Evolutionary conservation across 768 basidiomycete genomes (phyloP), one percentile per base, ranked within the genome.

Genomic region (Baorangia bicolor): DNA sequence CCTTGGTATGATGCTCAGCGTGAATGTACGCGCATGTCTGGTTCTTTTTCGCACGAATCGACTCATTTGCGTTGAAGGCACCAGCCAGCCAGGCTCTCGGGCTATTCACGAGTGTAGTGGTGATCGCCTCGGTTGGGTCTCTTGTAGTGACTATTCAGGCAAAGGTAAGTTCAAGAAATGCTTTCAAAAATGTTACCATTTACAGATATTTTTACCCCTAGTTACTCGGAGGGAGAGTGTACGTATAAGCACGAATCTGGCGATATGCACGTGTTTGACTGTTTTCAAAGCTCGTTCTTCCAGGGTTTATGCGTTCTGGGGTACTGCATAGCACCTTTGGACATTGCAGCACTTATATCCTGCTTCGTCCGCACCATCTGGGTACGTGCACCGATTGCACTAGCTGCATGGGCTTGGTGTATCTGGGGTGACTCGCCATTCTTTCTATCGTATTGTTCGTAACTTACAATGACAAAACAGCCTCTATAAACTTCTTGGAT

Each of bases 221-320:
- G 90, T 78, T 92, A 48, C 78, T 92, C 27, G 90, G 90, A 51
- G 90, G 90, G 31, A 78, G 89, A 78, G 89, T 93, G 91, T 92
- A 73, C 51, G 84, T 73, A 53, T 13, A n/a, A 37, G 28, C 31
- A 31, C 39, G 18, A 27, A 52, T 37, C 27, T 31, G 13, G 39
- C 38, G 18, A 5, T 12, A 40, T 44, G 25, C n/a, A n/a, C 14
- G 10, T 12, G 10, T 41, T 39, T 61, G 45, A 60, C 28, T 40
- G 7, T 23, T 41, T 41, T 57, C 40, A 20, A 64, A 92, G 91
- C 8, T 94, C 92, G 0, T 98, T 98, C 78, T 96, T 98, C 77
- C 96, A 98, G 70, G 93, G 91, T 35, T 77, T 98, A 23, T 98
- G 95, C 66, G 95, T 90, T 30, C 78, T 98, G 4, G 96, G 96